Evolutionary conservation across 306 rosid species (phyloP).

Genomic region (Lotus japonicus): DNA sequence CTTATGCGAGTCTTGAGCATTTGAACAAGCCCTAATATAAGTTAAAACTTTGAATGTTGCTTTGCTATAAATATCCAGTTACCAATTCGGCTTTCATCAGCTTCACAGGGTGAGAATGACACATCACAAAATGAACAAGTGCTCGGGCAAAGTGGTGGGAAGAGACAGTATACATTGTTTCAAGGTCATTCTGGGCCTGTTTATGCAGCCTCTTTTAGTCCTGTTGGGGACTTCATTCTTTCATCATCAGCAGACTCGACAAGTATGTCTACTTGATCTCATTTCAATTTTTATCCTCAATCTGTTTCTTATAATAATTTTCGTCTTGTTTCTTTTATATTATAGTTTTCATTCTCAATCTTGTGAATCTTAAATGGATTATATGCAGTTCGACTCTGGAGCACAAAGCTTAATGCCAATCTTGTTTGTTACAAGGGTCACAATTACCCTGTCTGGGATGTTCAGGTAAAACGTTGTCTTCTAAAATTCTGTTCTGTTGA

Average conservation of each 20-base stretch:
- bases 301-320: neutral
- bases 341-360: constrained; percentile 4
- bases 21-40: neutral
- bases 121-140: constrained; percentile 49
- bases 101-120: constrained; percentile 75
- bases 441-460: constrained; percentile 99
- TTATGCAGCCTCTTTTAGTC: constrained; percentile 82
- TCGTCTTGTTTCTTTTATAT: neutral
- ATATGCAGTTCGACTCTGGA: constrained; percentile 88
- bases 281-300: constrained; percentile 1
- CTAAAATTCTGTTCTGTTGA: constrained; percentile 15
- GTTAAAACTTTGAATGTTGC: neutral
- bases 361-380: constrained; percentile 10
- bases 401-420: constrained; percentile 76
- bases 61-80: constrained; percentile 1
- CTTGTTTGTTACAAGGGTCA: constrained; percentile 99
- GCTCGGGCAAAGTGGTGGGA: constrained; percentile 51
- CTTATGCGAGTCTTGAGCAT: constrained; percentile 5
- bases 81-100: constrained; percentile 40
- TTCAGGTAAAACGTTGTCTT: constrained; percentile 53
- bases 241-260: constrained; percentile 94
- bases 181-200: constrained; percentile 99
- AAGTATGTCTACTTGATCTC: constrained; percentile 39
- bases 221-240: constrained; percentile 79
- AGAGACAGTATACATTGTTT: constrained; percentile 67